Base-by-base conservation (phyloP, 306 rosid genomes). In the Cucurbita pepo region DNA sequence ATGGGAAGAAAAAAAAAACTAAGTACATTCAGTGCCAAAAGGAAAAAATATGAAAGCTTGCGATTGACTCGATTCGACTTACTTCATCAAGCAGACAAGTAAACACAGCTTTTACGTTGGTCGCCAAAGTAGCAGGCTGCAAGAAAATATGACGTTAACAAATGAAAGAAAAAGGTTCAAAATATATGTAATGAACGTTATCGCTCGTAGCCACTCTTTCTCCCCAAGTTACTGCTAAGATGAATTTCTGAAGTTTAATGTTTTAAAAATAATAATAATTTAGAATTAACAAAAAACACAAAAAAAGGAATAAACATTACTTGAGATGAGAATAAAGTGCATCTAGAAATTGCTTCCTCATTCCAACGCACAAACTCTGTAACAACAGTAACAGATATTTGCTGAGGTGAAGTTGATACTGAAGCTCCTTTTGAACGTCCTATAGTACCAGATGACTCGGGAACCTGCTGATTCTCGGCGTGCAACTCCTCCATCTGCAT, bases 311-410 rank as follows among this genome's bases (percentile, higher is more conserved):
- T 82, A 78, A 69, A 47, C 36, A 73, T 57, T 84, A 91, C 99
- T 86, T 91, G 99, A 77, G 97, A 83, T 74, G 97, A 85, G 81
- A 95, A 91, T 80, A 95, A 76, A 80, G 83, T 86, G 90, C 99
- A 95, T 88, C 97, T 83, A 76, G 96, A 58, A 82, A 95, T 84
- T 81, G 99, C 96, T 86, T 95, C 99, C 85, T 95, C 99, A 83
- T 95, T 95, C 99, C 99, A 95, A 21, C 95, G 95, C 58, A 89
- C 96, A 86, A 95, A 91, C 86, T 95, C 97, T 73, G 99, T 95
- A 56, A 95, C 96, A 79, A 91, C 91, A 75, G 99, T 89, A 67
- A 95, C 97, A 82, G 99, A 95, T 82, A 95, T 91, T 89, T 91
- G 97, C 77, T 85, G 97, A 79, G 87, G 92, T 70, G 95, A 89